These are phyloP conservation scores for Verticillium zaregamsianum DNA, from an alignment of 2,329 filamentous ascomycete genomes.

Conservation along the genomic window DNA sequence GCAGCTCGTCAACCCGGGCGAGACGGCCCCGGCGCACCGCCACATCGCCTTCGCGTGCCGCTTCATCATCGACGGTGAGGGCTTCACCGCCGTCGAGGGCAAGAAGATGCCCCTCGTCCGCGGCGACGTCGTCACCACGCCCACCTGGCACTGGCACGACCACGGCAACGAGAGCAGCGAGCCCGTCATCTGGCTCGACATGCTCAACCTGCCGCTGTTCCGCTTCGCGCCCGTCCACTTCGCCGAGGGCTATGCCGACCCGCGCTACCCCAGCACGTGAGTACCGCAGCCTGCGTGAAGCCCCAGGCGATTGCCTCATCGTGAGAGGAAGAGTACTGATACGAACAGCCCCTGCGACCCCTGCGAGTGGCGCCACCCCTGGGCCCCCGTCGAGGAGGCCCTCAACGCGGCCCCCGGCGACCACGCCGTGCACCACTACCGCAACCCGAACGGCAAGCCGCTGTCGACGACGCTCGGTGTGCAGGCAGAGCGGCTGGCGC, in stretches of 20 bases:
- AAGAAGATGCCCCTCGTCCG: constrained; percentile 44
- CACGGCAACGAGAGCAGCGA: constrained; percentile 52
- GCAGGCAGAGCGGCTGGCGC: constrained; percentile 42
- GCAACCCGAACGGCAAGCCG: constrained; percentile 19
- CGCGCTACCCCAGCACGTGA: constrained; percentile 43
- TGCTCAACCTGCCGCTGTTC: constrained; percentile 49
- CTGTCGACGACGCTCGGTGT: constrained; percentile 42
- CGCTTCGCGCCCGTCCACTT: constrained; percentile 48
- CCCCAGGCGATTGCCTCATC: no score
- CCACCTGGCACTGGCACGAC: constrained; percentile 57
- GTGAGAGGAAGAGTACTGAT: no score
- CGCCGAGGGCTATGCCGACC: constrained; percentile 42
- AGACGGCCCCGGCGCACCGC: constrained; percentile 50
- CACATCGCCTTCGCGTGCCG: constrained; percentile 53
- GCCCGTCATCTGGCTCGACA: constrained; percentile 56
- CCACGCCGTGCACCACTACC: constrained; percentile 31
- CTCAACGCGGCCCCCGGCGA: constrained; percentile 28
- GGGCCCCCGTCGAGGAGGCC: constrained; percentile 33
- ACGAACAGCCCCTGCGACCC: constrained; percentile 24
- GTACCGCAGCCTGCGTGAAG: constrained; percentile 3
- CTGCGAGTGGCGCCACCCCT: constrained; percentile 37
- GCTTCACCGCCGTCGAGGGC: constrained; percentile 55
- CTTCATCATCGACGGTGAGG: constrained; percentile 54
- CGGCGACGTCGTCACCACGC: constrained; percentile 54
- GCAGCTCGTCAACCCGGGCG: constrained; percentile 52